These are phyloP conservation scores for Ustulina deusta DNA, from an alignment of 2,329 filamentous ascomycete genomes.

Conservation along the genomic window DNA sequence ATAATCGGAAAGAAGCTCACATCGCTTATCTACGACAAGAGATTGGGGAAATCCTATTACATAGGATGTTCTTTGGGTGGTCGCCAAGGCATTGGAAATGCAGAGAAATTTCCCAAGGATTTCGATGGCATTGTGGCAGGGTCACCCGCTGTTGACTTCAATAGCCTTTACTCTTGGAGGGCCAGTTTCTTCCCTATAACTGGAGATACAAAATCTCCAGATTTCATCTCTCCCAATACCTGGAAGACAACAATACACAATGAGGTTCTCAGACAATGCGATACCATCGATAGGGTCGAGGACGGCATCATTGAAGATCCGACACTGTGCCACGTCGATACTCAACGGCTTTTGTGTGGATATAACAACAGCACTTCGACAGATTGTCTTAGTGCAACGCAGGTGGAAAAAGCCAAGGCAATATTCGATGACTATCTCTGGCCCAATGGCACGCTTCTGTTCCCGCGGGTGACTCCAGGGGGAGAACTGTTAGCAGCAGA, in stretches of 20 bases:
- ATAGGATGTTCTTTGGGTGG: constrained; percentile 71
- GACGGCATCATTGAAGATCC: constrained; percentile 58
- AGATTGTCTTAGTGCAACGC: constrained; percentile 57
- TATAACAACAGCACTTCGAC: constrained; percentile 45
- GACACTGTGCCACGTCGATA: constrained; percentile 52
- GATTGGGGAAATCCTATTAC: constrained; percentile 62
- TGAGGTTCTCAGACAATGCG: constrained; percentile 54
- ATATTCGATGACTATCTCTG: constrained; percentile 58
- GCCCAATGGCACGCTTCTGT: constrained; percentile 59
- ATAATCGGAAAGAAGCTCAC: constrained; percentile 62
- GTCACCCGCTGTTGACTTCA: constrained; percentile 56
- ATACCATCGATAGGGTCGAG: constrained; percentile 55
- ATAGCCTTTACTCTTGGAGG: constrained; percentile 51
- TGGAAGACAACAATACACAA: constrained; percentile 52
- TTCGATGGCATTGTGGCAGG: constrained; percentile 69
- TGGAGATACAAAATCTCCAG: constrained; percentile 50
- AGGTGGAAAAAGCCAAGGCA: constrained; percentile 58
- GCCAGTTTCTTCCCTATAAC: constrained; percentile 59
- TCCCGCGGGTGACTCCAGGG: constrained; percentile 62
- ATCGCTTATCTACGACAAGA: constrained; percentile 59
- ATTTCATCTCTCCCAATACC: constrained; percentile 44
- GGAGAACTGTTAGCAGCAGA: constrained; percentile 56
- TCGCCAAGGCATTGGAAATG: constrained; percentile 66
- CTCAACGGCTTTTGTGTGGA: constrained; percentile 52
- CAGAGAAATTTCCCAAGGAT: constrained; percentile 65